Evolutionary conservation across 148 eudicot species (phyloP).

Genomic region (Camellia sinensis): DNA sequence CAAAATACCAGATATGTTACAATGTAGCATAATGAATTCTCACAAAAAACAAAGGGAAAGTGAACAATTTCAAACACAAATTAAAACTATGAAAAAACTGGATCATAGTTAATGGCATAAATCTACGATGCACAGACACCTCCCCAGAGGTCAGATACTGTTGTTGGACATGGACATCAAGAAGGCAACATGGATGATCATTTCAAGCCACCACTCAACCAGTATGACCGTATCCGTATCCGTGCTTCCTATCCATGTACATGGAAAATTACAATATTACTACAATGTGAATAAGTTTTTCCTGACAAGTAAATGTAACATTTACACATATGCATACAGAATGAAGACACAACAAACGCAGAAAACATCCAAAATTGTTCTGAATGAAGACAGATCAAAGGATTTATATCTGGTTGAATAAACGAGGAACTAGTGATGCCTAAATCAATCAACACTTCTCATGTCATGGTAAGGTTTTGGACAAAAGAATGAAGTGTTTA

Average conservation of each 20-base stretch:
- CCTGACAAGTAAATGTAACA: too few relatives aligned
- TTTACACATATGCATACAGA: not conserved
- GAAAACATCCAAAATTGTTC: not conserved
- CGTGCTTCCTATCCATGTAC: too few relatives aligned
- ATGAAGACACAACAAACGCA: not conserved
- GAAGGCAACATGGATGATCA: not conserved
- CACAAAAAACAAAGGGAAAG: not conserved
- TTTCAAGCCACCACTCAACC: not conserved
- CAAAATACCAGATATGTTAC: conserved; percentile 10
- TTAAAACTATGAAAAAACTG: not conserved
- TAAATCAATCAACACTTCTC: not conserved
- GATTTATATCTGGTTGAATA: not conserved
- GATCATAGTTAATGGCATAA: not conserved
- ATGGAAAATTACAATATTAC: not conserved
- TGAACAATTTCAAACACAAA: not conserved
- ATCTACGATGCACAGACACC: not conserved
- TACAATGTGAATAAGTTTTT: not conserved
- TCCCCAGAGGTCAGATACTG: too few relatives aligned
- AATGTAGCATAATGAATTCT: not conserved
- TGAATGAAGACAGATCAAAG: not conserved
- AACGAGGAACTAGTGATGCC: not conserved
- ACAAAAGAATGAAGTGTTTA: not conserved
- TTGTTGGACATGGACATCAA: too few relatives aligned
- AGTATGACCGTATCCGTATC: too few relatives aligned
- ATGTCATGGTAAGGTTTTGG: not conserved